Conservation (phyloP, 345 rosid genomes). For the Garcia nutans region DNA sequence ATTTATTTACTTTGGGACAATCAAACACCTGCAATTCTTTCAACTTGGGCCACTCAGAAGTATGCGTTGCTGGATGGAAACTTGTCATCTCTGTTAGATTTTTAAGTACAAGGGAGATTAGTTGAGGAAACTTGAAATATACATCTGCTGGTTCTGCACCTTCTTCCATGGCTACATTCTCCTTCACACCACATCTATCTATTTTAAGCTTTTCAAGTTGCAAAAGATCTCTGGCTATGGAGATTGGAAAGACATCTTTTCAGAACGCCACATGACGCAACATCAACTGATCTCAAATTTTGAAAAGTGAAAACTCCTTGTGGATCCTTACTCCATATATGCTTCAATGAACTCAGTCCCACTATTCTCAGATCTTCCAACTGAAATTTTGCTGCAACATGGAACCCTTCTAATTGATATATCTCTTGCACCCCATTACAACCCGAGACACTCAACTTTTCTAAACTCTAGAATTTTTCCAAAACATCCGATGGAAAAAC, state of each 20-base stretch:
- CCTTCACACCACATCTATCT: slow-evolving; percentile 14
- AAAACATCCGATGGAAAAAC: slow-evolving; percentile 7
- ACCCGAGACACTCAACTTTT: not conserved
- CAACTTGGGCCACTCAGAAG: slow-evolving; percentile 23
- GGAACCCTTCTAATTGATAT: slow-evolving; percentile 1
- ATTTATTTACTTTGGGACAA: slow-evolving; percentile 17
- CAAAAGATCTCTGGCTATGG: not conserved
- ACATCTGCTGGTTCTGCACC: not conserved
- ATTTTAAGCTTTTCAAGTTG: slow-evolving; percentile 21
- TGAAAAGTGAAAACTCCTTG: too few species aligned
- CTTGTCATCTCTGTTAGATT: slow-evolving; percentile 1
- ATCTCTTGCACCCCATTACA: slow-evolving; percentile 6
- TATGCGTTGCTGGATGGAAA: slow-evolving; percentile 14
- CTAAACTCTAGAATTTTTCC: not conserved
- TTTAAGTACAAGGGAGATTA: not conserved
- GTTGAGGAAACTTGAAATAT: slow-evolving; percentile 9
- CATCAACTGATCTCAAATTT: not conserved
- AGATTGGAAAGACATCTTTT: slow-evolving; percentile 20
- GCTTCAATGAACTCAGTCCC: not conserved
- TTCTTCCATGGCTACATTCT: slow-evolving; percentile 17
- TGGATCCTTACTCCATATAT: not conserved
- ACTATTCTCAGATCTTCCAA: not conserved
- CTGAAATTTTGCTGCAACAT: not conserved
- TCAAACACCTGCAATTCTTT: not conserved
- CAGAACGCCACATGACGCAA: not conserved